A percentile compares a stretch with the other conserved stretches of the same genome.
Evolutionary conservation across 257 asterid species (phyloP).

Genomic region (Nicotiana noctiflora): DNA sequence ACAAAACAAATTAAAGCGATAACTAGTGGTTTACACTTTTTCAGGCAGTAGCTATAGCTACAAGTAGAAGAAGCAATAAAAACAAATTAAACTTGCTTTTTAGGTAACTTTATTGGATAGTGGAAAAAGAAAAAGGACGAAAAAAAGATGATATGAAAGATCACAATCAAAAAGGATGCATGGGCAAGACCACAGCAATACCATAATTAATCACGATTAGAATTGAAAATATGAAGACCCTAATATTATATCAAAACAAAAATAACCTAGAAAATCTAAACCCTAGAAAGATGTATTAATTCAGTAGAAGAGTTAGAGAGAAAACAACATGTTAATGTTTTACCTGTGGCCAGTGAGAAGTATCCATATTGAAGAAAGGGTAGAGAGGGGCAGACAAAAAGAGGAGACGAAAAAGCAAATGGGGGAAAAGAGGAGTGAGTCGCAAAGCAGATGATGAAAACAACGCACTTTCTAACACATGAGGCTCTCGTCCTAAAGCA

Average conservation of each 20-base stretch:
- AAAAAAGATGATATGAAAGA: slow-evolving; percentile 17
- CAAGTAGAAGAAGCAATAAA: slow-evolving; percentile 9
- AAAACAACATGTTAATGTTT: slow-evolving; percentile 28
- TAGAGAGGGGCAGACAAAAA: slow-evolving; percentile 14
- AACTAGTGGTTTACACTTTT: slow-evolving; percentile 7
- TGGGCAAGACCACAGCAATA: background rate
- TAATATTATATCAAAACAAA: background rate
- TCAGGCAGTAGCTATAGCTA: background rate
- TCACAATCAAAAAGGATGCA: slow-evolving; percentile 5
- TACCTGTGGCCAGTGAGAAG: slow-evolving; percentile 99
- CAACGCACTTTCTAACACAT: slow-evolving; percentile 37
- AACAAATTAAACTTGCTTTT: slow-evolving; percentile 23
- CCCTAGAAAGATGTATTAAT: slow-evolving; percentile 45
- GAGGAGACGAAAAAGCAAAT: slow-evolving; percentile 18
- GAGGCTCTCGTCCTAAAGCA: slow-evolving; percentile 46
- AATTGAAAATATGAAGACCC: background rate
- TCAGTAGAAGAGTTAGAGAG: slow-evolving; percentile 17
- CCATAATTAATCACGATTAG: background rate
- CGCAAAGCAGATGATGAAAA: slow-evolving; percentile 38
- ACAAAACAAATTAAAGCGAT: slow-evolving; percentile 4
- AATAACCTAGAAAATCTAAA: slow-evolving; percentile 23
- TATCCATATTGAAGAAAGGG: slow-evolving; percentile 59
- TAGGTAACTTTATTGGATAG: slow-evolving; percentile 27
- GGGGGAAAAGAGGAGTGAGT: slow-evolving; percentile 9
- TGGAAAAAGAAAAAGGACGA: slow-evolving; percentile 16